phyloP scores from a whole-genome alignment of 2,329 filamentous ascomycete genomes.

The Fusarium brevicatenulatum region DNA sequence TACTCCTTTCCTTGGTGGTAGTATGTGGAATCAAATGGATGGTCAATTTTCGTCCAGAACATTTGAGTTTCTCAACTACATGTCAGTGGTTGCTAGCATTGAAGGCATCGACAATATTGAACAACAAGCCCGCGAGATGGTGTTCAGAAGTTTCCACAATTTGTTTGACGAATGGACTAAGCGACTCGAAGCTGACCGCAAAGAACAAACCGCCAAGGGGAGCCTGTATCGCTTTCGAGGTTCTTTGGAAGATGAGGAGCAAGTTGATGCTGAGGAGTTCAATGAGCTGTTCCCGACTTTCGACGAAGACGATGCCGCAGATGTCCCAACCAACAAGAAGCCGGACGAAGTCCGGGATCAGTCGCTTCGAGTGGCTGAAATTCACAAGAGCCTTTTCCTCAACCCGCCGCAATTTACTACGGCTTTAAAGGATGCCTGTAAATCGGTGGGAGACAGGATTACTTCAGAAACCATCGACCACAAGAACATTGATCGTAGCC shows the following conservation, averaged over 20 bases:
- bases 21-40: slow-evolving; percentile 44
- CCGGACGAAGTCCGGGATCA: slow-evolving; percentile 61
- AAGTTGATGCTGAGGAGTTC: slow-evolving; percentile 78
- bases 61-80: slow-evolving; percentile 58
- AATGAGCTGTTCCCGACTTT: slow-evolving; percentile 84
- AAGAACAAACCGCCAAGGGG: slow-evolving; percentile 75
- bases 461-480: slow-evolving; percentile 43
- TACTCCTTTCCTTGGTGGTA: slow-evolving; percentile 67
- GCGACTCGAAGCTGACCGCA: slow-evolving; percentile 79
- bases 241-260: slow-evolving; percentile 78
- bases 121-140: slow-evolving; percentile 57
- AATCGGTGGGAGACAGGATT: slow-evolving; percentile 55
- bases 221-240: slow-evolving; percentile 88
- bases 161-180: slow-evolving; percentile 85
- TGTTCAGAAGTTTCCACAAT: slow-evolving; percentile 74
- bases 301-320: slow-evolving; percentile 62
- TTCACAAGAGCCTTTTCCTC: slow-evolving; percentile 67
- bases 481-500: slow-evolving; percentile 47
- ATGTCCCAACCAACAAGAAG: slow-evolving; percentile 45
- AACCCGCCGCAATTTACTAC: slow-evolving; percentile 52
- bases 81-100: slow-evolving; percentile 53
- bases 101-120: slow-evolving; percentile 58
- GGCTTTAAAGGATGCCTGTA: slow-evolving; percentile 58
- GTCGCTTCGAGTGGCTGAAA: slow-evolving; percentile 68
- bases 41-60: slow-evolving; percentile 39